phyloP scores from a whole-genome alignment of 225 moss, liverwort and hornwort species.

The Straminergon stramineum region DNA sequence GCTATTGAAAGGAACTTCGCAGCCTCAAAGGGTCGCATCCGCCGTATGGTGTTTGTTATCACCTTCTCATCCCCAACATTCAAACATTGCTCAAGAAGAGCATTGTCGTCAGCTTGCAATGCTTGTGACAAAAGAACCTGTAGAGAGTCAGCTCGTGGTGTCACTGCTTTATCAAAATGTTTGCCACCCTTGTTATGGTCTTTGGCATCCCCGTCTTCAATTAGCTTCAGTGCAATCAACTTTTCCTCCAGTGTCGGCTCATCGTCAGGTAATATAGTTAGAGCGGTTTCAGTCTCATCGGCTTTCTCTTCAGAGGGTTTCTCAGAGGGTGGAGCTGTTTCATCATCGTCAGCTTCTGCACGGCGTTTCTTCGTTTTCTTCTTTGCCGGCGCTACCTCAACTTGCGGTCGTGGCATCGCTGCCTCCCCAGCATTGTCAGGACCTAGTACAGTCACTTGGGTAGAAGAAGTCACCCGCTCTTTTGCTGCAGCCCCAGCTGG shows the following conservation, averaged over 20 bases:
- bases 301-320: conserved; percentile 9
- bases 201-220: conserved; percentile 35
- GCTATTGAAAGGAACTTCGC: conserved; percentile 55
- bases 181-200: conserved; percentile 8
- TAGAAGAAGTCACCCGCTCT: background rate
- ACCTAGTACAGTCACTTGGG: conserved; percentile 55
- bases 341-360: conserved; percentile 55
- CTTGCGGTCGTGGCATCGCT: conserved; percentile 42
- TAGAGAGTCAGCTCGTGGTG: conserved; percentile 63
- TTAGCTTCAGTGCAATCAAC: conserved; percentile 57
- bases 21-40: conserved; percentile 58
- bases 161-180: conserved; percentile 3
- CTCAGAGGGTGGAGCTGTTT: background rate
- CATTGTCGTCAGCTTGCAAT: conserved; percentile 63
- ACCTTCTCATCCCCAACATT: conserved; percentile 61
- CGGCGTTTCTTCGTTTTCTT: conserved; percentile 69
- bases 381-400: conserved; percentile 37
- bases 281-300: background rate
- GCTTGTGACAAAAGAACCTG: conserved; percentile 85
- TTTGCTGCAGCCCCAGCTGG: conserved; percentile 20
- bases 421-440: conserved; percentile 86
- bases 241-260: conserved; percentile 76
- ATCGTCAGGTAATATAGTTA: conserved; percentile 38
- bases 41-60: conserved; percentile 56
- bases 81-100: conserved; percentile 66